These are phyloP conservation scores for Lichtheimia ramosa DNA, from an alignment of 371 early-diverging fungal genomes.

Conservation along the genomic window DNA sequence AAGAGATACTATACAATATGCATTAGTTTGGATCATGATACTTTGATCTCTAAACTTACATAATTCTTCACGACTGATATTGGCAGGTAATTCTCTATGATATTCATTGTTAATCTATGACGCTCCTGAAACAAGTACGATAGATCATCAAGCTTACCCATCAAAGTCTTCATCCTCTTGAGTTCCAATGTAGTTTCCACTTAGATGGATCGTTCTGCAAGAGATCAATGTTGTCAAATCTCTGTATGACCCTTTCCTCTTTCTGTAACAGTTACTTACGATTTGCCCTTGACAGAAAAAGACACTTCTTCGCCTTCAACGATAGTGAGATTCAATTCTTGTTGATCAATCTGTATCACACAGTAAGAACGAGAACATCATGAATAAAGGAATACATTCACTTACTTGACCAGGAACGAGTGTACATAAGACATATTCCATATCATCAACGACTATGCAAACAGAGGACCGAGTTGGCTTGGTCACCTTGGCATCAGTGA, in stretches of 20 bases:
- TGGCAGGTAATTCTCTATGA: neutral
- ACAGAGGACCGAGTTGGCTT: slow-evolving; percentile 53
- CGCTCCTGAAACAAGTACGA: neutral
- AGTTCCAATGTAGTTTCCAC: slow-evolving; percentile 22
- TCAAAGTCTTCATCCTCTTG: slow-evolving; percentile 1
- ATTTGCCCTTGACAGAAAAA: slow-evolving; percentile 66
- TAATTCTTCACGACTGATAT: neutral
- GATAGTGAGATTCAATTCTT: slow-evolving; percentile 69
- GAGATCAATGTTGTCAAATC: too few species aligned
- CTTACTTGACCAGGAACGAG: slow-evolving; percentile 20
- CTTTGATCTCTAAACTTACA: too few species aligned
- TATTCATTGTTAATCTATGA: neutral
- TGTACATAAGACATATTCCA: slow-evolving; percentile 73
- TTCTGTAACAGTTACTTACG: slow-evolving; percentile 20
- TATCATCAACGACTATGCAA: slow-evolving; percentile 63
- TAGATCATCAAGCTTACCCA: neutral
- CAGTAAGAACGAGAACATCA: too few species aligned
- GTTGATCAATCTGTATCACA: slow-evolving; percentile 41
- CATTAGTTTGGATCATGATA: too few species aligned
- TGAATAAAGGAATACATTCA: too few species aligned
- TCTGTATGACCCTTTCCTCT: too few species aligned
- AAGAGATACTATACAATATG: neutral
- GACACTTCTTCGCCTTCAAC: slow-evolving; percentile 79
- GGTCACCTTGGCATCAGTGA: slow-evolving; percentile 38
- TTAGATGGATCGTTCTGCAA: slow-evolving; percentile 20